Conservation (phyloP, 192 early-diverging fungal genomes). For the Jimgerdemannia lactiflua region DNA sequence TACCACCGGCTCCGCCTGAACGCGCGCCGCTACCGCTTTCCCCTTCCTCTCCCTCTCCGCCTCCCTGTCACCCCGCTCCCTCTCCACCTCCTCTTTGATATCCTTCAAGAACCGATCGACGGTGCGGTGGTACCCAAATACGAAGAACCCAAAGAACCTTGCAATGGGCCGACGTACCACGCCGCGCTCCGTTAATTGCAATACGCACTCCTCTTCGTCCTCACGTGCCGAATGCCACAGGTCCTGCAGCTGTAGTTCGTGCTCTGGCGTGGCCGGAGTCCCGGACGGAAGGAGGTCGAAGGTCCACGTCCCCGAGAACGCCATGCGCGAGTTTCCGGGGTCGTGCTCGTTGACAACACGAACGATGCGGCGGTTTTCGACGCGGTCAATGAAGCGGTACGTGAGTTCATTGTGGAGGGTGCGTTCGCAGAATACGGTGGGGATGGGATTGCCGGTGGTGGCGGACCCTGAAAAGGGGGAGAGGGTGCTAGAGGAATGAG, state of each 20-base stretch:
- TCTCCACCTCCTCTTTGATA: constrained; percentile 1
- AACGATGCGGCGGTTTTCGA: neutral
- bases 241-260: neutral
- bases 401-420: neutral
- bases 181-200: constrained; percentile 32
- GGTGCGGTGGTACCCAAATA: constrained; percentile 28
- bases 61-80: neutral
- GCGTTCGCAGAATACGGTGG: neutral
- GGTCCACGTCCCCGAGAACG: neutral
- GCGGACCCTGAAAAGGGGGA: neutral
- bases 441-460: neutral
- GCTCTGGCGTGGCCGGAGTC: neutral
- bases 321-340: neutral
- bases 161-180: constrained; percentile 29
- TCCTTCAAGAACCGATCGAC: constrained; percentile 35
- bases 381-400: neutral
- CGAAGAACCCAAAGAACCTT: constrained; percentile 15
- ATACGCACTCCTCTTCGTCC: neutral
- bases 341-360: neutral
- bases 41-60: neutral
- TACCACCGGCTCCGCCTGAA: neutral
- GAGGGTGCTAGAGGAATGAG: neutral
- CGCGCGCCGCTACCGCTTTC: neutral
- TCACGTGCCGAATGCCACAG: neutral
- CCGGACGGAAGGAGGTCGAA: neutral